A percentile compares a stretch with the other conserved stretches of the same genome.
phyloP scores from a whole-genome alignment of 139 green algal species.

The Bryopsis sp. region DNA sequence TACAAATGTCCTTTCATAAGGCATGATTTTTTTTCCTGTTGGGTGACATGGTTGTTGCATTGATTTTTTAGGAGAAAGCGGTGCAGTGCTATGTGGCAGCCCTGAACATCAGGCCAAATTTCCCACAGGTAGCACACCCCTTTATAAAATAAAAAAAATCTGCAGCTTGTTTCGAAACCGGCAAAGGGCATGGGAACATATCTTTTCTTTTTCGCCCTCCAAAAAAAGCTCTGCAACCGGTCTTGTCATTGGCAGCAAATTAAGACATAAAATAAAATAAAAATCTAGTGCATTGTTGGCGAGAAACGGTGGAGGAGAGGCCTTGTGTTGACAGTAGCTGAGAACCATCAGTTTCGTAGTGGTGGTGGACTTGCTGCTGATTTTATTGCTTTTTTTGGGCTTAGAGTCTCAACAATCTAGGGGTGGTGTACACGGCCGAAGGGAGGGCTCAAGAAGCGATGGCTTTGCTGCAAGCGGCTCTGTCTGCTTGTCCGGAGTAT shows the following conservation, averaged over 20 bases:
- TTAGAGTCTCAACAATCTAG: conserved; percentile 93
- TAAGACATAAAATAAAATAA: too few relatives aligned
- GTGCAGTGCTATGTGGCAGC: conserved; percentile 53
- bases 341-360: too few relatives aligned
- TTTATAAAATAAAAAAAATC: too few relatives aligned
- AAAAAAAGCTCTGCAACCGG: too few relatives aligned
- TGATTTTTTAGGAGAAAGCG: conserved; percentile 23
- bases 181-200: too few relatives aligned
- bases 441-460: conserved; percentile 63
- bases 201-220: too few relatives aligned
- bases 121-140: conserved; percentile 45
- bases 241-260: too few relatives aligned
- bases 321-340: too few relatives aligned
- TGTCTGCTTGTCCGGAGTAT: conserved; percentile 63
- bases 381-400: too few relatives aligned
- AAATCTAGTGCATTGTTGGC: background rate
- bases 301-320: conserved; percentile 5
- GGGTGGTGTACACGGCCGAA: conserved; percentile 81
- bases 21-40: conserved; percentile 32
- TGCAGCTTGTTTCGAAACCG: too few relatives aligned
- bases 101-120: conserved; percentile 45
- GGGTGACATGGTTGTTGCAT: conserved; percentile 37
- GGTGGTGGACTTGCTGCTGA: too few relatives aligned
- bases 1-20: conserved; percentile 17
- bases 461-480: conserved; percentile 65